Percentiles rank a stretch among this genome's conserved stretches.
These are phyloP conservation scores for Aspergillus sp. DNA, from an alignment of 2,329 filamentous ascomycete species.

Conservation along the genomic window DNA sequence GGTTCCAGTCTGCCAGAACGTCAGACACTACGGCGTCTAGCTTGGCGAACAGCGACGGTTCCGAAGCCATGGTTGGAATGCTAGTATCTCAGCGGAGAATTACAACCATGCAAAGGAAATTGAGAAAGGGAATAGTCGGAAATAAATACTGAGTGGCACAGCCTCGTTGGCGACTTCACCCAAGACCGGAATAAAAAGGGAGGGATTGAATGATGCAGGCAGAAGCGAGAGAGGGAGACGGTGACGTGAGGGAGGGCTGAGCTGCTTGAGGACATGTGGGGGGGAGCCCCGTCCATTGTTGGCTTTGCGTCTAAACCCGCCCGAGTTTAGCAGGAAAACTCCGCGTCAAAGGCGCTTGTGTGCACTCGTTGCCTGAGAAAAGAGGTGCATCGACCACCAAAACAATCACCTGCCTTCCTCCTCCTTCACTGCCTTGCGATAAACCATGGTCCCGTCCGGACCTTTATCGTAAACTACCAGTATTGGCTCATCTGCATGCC, in stretches of 20 bases:
- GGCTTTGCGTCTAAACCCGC: slow-evolving; percentile 2
- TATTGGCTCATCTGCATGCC: not conserved
- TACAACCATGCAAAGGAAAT: not conserved
- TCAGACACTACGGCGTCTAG: slow-evolving; percentile 70
- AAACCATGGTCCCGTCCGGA: slow-evolving; percentile 7
- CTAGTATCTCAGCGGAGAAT: slow-evolving; percentile 1
- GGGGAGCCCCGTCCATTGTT: slow-evolving; percentile 3
- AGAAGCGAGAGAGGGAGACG: not conserved
- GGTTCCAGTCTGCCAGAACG: slow-evolving; percentile 77
- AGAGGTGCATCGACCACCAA: slow-evolving; percentile 15
- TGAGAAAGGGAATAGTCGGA: not conserved
- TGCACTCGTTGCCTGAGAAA: slow-evolving; percentile 13
- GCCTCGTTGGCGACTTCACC: not conserved
- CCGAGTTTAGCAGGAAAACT: slow-evolving; percentile 16
- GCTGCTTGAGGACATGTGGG: slow-evolving; percentile 17
- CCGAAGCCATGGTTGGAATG: slow-evolving; percentile 34
- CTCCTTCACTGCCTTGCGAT: not conserved
- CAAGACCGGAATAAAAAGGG: not conserved
- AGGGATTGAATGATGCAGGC: not conserved
- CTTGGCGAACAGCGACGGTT: slow-evolving; percentile 60
- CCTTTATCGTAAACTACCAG: not conserved
- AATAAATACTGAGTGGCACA: not conserved
- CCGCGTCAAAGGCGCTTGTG: slow-evolving; percentile 23
- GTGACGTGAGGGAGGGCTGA: slow-evolving; percentile 16
- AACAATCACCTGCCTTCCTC: slow-evolving; percentile 15